These are phyloP conservation scores for Psilocybe azurescens DNA, from an alignment of 768 basidiomycete genomes.

Conservation along the genomic window DNA sequence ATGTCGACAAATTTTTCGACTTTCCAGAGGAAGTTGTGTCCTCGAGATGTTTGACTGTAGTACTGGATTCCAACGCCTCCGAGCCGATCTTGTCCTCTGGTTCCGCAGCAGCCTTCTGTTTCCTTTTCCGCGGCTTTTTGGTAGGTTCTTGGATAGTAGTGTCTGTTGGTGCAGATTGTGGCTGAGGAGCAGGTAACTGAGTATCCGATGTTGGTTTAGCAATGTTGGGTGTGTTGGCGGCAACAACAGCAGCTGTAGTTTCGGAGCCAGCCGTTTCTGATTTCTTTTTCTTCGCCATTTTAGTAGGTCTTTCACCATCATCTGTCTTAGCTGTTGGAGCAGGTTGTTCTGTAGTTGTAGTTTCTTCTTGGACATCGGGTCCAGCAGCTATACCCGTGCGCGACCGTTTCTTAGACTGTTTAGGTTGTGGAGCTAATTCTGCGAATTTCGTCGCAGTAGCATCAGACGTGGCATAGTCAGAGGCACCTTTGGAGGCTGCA, in stretches of 20 bases:
- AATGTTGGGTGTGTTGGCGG: not conserved
- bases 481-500: not conserved
- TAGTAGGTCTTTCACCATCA: constrained; percentile 7
- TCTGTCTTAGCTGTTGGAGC: not conserved
- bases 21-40: not conserved
- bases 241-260: not conserved
- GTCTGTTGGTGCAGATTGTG: not conserved
- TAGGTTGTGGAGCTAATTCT: not conserved
- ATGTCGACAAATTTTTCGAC: not conserved
- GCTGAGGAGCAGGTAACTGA: not conserved
- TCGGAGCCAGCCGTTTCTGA: not conserved
- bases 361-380: not conserved
- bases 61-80: not conserved
- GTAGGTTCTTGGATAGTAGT: not conserved
- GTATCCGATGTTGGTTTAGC: not conserved
- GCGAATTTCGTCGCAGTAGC: not conserved
- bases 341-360: not conserved
- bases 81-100: not conserved
- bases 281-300: constrained; percentile 23
- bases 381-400: not conserved
- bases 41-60: not conserved
- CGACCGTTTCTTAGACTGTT: constrained; percentile 20
- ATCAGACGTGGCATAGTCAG: not conserved
- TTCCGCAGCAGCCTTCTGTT: not conserved
- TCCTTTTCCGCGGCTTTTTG: not conserved